Percentiles rank a stretch among this genome's conserved stretches.
These are phyloP conservation scores for Halteria grandinella DNA, from an alignment of 73 alveolate species.

Conservation along the genomic window DNA sequence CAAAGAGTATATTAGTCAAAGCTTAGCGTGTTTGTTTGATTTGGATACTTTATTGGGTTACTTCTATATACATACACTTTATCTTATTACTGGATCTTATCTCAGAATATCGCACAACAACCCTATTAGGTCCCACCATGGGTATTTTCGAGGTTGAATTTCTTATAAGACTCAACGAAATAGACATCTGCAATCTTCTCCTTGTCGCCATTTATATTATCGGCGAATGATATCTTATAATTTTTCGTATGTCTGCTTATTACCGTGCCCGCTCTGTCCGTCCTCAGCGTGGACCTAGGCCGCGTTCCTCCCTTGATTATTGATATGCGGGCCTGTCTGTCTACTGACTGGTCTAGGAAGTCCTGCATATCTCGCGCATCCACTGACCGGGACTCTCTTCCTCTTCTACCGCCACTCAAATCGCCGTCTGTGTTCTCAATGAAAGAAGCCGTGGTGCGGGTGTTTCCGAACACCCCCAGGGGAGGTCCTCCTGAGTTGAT, in stretches of 20 bases:
- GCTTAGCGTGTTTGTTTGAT: too few species aligned
- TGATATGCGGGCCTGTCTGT: constrained; percentile 15
- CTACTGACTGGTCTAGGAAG: too few species aligned
- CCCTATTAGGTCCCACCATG: constrained; percentile 32
- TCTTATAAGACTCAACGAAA: constrained; percentile 31
- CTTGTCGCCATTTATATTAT: constrained; percentile 6
- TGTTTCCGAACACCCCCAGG: background rate
- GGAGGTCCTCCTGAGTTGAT: too few species aligned
- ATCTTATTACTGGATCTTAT: too few species aligned
- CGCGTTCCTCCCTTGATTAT: constrained; percentile 24
- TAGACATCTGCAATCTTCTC: constrained; percentile 18
- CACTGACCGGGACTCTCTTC: too few species aligned
- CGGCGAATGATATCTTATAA: constrained; percentile 39
- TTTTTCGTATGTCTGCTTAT: constrained; percentile 3
- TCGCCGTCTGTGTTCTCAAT: background rate
- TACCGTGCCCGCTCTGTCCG: background rate
- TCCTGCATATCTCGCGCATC: too few species aligned
- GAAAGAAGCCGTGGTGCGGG: background rate
- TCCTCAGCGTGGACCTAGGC: constrained; percentile 3
- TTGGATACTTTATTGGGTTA: too few species aligned
- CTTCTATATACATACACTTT: too few species aligned
- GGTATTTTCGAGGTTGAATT: constrained; percentile 26
- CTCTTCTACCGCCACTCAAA: too few species aligned
- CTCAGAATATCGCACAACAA: constrained; percentile 23
- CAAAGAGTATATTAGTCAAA: too few species aligned